Conservation (phyloP, 176 grass and related monocot species). For the Cenchrus americanus region DNA sequence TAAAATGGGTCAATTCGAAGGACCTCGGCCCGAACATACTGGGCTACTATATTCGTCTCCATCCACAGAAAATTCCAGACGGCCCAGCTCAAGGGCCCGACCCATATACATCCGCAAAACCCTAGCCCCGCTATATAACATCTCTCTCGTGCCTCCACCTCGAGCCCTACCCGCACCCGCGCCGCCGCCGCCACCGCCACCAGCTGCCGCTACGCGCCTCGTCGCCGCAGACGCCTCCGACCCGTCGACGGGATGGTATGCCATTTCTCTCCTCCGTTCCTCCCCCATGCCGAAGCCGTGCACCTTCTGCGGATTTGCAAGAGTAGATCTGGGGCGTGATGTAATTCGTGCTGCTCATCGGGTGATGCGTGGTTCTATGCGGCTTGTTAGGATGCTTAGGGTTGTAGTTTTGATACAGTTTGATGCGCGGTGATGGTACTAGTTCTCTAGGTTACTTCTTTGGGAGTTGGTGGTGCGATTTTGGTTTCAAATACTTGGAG, state of each 20-base stretch:
- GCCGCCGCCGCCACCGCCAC: constrained; percentile 16
- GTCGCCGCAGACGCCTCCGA: constrained; percentile 17
- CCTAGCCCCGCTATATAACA: constrained; percentile 32
- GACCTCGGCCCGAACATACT: too few species aligned
- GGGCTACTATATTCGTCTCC: too few species aligned
- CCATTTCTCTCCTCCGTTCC: not conserved
- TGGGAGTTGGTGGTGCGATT: not conserved
- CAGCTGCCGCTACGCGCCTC: not conserved
- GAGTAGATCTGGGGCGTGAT: not conserved
- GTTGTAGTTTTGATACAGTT: not conserved
- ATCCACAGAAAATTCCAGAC: too few species aligned
- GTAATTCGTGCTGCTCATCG: not conserved
- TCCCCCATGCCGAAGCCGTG: not conserved
- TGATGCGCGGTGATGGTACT: not conserved
- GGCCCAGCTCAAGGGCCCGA: not conserved
- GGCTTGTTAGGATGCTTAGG: not conserved
- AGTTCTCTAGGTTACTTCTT: not conserved
- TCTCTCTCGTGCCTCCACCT: too few species aligned
- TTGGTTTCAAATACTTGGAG: not conserved
- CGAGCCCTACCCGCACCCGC: constrained; percentile 3
- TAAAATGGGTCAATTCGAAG: too few species aligned
- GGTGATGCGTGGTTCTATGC: not conserved
- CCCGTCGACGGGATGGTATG: constrained; percentile 47
- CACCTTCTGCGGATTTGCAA: not conserved
- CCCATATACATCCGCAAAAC: constrained; percentile 9